Evolutionary conservation across 495 filamentous ascomycete species (phyloP).

Genomic region (Penicillium nucicola): DNA sequence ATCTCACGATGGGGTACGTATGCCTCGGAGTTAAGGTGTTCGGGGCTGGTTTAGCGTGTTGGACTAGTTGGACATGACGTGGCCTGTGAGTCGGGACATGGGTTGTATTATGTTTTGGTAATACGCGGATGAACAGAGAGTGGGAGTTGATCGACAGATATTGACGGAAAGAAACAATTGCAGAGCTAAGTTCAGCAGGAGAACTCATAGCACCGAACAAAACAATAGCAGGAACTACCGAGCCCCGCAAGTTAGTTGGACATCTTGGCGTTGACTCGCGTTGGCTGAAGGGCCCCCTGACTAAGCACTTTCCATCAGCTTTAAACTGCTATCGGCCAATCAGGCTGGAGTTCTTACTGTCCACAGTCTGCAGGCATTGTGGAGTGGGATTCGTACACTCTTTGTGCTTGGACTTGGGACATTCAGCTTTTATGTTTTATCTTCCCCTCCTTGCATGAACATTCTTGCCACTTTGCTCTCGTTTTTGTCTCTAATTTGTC

Average conservation of each 20-base stretch:
- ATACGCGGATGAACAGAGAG: too few species aligned
- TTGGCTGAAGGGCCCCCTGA: neutral
- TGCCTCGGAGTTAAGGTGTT: neutral
- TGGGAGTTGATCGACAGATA: neutral
- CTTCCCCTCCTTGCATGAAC: neutral
- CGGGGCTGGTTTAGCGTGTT: neutral
- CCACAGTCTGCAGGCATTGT: neutral
- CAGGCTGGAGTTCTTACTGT: neutral
- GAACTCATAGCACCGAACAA: neutral
- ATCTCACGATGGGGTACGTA: too few species aligned
- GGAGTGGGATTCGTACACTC: slow-evolving; percentile 1
- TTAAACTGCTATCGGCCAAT: neutral
- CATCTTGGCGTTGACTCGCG: slow-evolving; percentile 1
- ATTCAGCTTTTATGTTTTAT: neutral
- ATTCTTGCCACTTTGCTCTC: neutral
- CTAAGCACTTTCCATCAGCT: neutral
- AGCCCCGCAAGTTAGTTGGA: neutral
- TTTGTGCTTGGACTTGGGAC: neutral
- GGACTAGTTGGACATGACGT: neutral
- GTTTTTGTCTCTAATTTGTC: neutral
- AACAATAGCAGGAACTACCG: neutral
- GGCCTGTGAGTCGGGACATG: neutral
- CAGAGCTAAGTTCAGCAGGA: too few species aligned
- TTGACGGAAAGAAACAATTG: neutral
- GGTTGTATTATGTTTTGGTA: too few species aligned